Conservation (phyloP, 2,329 filamentous ascomycete species). For the Beauveria bassiana region DNA sequence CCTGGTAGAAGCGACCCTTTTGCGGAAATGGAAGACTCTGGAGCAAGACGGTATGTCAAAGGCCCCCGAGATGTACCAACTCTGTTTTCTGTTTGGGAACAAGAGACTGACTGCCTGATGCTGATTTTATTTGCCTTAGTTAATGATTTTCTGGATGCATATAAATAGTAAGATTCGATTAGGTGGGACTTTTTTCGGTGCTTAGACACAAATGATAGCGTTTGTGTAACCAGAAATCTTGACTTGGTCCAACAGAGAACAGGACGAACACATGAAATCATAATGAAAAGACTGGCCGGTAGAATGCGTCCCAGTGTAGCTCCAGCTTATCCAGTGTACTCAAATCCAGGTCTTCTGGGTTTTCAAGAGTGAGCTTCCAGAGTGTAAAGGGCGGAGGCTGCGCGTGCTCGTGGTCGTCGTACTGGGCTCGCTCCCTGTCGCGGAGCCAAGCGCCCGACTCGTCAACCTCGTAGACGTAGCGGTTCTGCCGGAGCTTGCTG, state of each 20-base stretch:
- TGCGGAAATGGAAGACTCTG: background rate
- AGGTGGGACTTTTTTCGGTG: background rate
- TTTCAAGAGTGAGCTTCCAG: background rate
- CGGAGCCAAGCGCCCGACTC: background rate
- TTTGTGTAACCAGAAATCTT: background rate
- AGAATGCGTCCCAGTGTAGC: background rate
- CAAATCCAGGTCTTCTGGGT: background rate
- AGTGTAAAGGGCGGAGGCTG: background rate
- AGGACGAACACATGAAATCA: background rate
- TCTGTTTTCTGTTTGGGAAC: background rate
- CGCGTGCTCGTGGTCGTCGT: background rate
- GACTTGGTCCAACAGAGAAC: background rate
- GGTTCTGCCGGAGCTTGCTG: background rate
- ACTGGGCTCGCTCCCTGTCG: background rate
- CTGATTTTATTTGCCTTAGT: background rate
- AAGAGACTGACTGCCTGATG: background rate
- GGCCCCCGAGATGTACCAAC: background rate
- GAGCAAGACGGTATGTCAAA: background rate
- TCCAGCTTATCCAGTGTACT: background rate
- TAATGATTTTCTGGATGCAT: background rate
- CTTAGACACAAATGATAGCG: background rate
- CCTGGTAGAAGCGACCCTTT: background rate
- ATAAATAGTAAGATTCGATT: background rate
- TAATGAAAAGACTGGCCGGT: background rate
- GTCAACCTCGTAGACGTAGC: background rate